phyloP scores from a whole-genome alignment of 1,139 yeast genomes.

The Yamadazyma oceani region DNA sequence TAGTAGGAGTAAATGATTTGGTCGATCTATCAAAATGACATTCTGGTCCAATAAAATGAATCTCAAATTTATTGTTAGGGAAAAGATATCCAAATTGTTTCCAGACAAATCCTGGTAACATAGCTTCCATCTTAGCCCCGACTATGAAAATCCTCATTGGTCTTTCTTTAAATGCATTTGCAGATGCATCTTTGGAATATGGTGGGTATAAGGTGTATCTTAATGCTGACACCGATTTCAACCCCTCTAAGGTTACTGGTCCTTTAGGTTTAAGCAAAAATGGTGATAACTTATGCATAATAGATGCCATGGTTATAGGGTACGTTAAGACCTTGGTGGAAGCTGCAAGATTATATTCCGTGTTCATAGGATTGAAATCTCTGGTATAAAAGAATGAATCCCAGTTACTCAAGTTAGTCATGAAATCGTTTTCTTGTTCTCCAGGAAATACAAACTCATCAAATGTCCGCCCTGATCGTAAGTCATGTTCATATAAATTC shows the following conservation, averaged over 20 bases:
- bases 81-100: conserved; percentile 85
- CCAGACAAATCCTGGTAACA: conserved; percentile 95
- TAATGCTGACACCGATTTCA: conserved; percentile 87
- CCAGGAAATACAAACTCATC: conserved; percentile 95
- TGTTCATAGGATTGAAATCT: conserved; percentile 92
- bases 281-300: conserved; percentile 84
- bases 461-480: conserved; percentile 88
- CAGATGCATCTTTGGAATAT: conserved; percentile 47
- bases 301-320: conserved; percentile 85
- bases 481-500: conserved; percentile 90
- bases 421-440: conserved; percentile 72
- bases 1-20: conserved; percentile 36
- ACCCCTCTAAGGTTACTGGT: conserved; percentile 86
- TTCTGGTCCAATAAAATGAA: conserved; percentile 95
- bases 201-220: conserved; percentile 85
- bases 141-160: conserved; percentile 86
- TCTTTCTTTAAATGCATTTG: conserved; percentile 65
- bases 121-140: conserved; percentile 92
- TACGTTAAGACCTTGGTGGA: conserved; percentile 92
- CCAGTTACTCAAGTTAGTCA: conserved; percentile 83
- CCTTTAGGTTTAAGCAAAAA: conserved; percentile 80
- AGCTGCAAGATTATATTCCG: conserved; percentile 93
- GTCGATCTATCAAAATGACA: conserved; percentile 65
- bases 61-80: conserved; percentile 79
- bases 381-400: conserved; percentile 92